Evolutionary conservation across 2,329 filamentous ascomycete genomes (phyloP).

Genomic region (Pseudogymnoascus sp.): DNA sequence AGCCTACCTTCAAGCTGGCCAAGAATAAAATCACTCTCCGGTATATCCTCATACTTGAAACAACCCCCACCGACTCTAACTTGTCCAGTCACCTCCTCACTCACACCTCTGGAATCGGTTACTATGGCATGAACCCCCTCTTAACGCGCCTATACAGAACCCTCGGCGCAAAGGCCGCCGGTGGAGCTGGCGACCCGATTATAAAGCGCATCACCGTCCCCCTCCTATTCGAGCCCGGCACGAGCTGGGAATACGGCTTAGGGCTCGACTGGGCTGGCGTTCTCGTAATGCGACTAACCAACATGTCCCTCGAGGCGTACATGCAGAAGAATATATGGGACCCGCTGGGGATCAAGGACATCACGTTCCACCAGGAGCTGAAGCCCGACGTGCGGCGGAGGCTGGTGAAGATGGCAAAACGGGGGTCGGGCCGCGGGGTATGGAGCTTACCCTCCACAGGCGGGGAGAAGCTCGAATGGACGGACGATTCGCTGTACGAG

Average conservation of each 20-base stretch:
- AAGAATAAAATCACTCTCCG: conserved; percentile 21
- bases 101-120: conserved; percentile 21
- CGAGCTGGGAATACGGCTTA: conserved; percentile 50
- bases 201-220: conserved; percentile 28
- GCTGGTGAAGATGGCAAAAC: conserved; percentile 15
- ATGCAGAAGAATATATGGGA: conserved; percentile 20
- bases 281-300: conserved; percentile 35
- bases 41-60: conserved; percentile 11
- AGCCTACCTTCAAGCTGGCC: conserved; percentile 16
- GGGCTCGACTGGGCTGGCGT: conserved; percentile 48
- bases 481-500: conserved; percentile 12
- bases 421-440: background rate
- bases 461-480: conserved; percentile 8
- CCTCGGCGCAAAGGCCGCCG: conserved; percentile 2
- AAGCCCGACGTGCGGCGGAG: conserved; percentile 14
- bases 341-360: conserved; percentile 17
- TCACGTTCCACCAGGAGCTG: conserved; percentile 21
- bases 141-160: conserved; percentile 8
- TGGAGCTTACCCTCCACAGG: background rate
- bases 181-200: background rate
- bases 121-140: conserved; percentile 15
- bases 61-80: background rate
- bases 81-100: conserved; percentile 20
- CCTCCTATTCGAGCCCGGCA: conserved; percentile 56
- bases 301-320: conserved; percentile 15